Evolutionary conservation across 2,329 filamentous ascomycete genomes (phyloP), one percentile per base, ranked within the genome.

Genomic region (Dryadomyces quercivorus): DNA sequence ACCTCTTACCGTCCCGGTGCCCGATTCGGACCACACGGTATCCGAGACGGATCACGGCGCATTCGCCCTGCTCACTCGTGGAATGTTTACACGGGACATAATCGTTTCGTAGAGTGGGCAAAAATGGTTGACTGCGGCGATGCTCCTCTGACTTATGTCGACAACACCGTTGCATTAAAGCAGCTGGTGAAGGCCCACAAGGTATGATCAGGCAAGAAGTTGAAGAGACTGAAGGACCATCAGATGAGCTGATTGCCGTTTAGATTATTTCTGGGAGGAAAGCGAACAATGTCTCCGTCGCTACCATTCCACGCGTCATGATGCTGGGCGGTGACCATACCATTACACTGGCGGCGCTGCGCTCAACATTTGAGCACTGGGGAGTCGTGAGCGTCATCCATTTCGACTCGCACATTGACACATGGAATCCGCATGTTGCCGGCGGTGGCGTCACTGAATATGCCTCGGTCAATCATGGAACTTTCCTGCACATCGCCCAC

Each of bases 41-140:
- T 66, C 50, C 58, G 64, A 1, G 59, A 57, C 10, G 63, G 63
- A 0, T 61, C 60, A 18, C 62, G 63, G 50, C 59, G 63, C 34
- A 61, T 62, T 13, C 52, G 58, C 6, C 53, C 54, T 1, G 50
- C 52, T 0, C 58, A 57, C 13, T 47, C 51, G 18, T 65, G 61
- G 61, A 63, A 52, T 55, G 40, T 65, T 21, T 65, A 64, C 52
- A 63, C 63, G 12, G 68, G 63, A n/a, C 66, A 63, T 55, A 89
- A 89, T 62, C 82, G 85, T 0, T 86, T 87, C 65, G 71, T 73
- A 26, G 84, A 80, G n/a, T 89, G 85, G 83, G 84, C 85, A 0
- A 81, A 72, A 15, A 75, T 92, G 49, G 75, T 88, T 42, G 87
- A 92, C 69, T 91, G 87, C 63, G 88, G 88, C 36, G 87, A 92